phyloP scores from a whole-genome alignment of 495 filamentous ascomycete genomes.

The Penicillium dipodomyicola region DNA sequence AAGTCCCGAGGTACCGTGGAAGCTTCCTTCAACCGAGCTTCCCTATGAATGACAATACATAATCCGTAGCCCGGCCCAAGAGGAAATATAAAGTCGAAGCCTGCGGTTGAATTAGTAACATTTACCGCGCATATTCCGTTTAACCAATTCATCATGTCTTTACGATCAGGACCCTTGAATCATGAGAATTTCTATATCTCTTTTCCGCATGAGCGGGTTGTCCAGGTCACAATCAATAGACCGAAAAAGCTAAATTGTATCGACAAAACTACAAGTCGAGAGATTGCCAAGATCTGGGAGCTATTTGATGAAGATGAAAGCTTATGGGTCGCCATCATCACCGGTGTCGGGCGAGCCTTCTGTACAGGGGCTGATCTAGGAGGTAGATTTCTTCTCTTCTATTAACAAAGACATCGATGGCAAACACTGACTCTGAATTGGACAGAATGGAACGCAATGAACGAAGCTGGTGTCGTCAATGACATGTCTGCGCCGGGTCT shows the following conservation, averaged over 20 bases:
- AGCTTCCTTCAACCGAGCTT: neutral
- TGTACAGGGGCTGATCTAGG: conserved; percentile 57
- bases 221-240: conserved; percentile 45
- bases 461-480: conserved; percentile 36
- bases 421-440: conserved; percentile 1
- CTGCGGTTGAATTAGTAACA: neutral
- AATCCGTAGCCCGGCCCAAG: neutral
- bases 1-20: conserved; percentile 10
- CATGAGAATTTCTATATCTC: conserved; percentile 36
- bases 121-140: neutral
- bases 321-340: conserved; percentile 54
- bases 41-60: conserved; percentile 3
- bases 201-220: conserved; percentile 41
- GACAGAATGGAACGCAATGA: conserved; percentile 43
- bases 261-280: conserved; percentile 44
- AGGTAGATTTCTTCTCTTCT: conserved; percentile 20
- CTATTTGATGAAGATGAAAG: conserved; percentile 52
- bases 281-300: conserved; percentile 49
- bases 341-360: conserved; percentile 54
- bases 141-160: conserved; percentile 21
- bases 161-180: conserved; percentile 16
- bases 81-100: neutral
- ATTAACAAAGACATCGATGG: neutral
- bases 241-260: conserved; percentile 50
- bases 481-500: conserved; percentile 50